Percentiles rank a stretch among this genome's conserved stretches.
Conservation (phyloP, 257 asterid genomes). For the Rhazya stricta region DNA sequence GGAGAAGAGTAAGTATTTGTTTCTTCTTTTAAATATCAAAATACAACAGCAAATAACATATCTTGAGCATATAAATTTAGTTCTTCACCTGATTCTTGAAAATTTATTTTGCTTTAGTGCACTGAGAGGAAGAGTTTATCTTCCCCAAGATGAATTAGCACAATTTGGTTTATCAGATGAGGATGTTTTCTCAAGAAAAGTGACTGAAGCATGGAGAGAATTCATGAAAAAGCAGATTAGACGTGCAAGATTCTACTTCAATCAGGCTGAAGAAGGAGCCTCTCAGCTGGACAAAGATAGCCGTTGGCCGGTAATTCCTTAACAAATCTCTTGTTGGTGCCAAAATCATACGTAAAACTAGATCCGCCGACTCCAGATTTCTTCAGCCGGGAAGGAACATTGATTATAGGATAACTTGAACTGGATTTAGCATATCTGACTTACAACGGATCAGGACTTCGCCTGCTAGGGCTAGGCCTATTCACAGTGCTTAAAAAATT, state of each 20-base stretch:
- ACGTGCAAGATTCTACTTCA: constrained; percentile 71
- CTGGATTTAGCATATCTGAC: too few relatives aligned
- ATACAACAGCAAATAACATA: not conserved
- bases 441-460: too few relatives aligned
- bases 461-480: too few relatives aligned
- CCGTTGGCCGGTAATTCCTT: constrained; percentile 72
- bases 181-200: constrained; percentile 62
- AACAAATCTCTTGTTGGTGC: not conserved
- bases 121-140: constrained; percentile 72
- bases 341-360: too few relatives aligned
- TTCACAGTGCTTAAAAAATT: too few relatives aligned
- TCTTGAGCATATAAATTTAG: not conserved
- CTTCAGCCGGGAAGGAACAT: not conserved
- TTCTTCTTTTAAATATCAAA: too few relatives aligned
- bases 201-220: constrained; percentile 59
- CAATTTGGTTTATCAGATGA: constrained; percentile 51
- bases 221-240: constrained; percentile 73
- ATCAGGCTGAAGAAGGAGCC: constrained; percentile 71
- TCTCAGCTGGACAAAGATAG: constrained; percentile 72
- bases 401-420: not conserved
- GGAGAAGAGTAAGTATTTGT: constrained; percentile 68
- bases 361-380: not conserved
- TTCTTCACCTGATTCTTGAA: not conserved
- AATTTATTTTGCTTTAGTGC: constrained; percentile 36
- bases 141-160: constrained; percentile 75